Evolutionary conservation across 169 alveolate genomes (phyloP).

Genomic region (Plasmodium yoelii): DNA sequence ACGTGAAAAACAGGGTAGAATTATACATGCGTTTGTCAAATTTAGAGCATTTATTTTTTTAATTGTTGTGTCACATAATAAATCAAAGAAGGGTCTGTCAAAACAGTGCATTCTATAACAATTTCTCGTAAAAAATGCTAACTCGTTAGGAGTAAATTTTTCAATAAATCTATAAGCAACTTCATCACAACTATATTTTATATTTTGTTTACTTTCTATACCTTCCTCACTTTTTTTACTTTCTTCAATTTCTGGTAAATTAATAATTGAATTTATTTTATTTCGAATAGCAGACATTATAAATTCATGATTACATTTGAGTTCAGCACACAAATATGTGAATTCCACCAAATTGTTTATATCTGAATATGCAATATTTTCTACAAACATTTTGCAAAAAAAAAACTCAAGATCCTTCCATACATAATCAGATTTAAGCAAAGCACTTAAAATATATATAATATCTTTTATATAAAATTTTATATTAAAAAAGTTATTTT

Average conservation of each 20-base stretch:
- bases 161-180: slow-evolving; percentile 24
- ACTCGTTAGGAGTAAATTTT: slow-evolving; percentile 22
- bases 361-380: slow-evolving; percentile 42
- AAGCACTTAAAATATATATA: slow-evolving; percentile 46
- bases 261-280: slow-evolving; percentile 1
- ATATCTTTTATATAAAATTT: slow-evolving; percentile 56
- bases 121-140: slow-evolving; percentile 51
- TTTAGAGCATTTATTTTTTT: slow-evolving; percentile 9
- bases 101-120: slow-evolving; percentile 76
- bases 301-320: slow-evolving; percentile 22
- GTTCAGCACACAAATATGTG: slow-evolving; percentile 71
- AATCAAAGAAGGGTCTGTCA: slow-evolving; percentile 59
- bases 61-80: slow-evolving; percentile 28
- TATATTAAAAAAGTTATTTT: slow-evolving; percentile 23
- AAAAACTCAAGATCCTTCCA: slow-evolving; percentile 9
- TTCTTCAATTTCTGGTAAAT: background rate
- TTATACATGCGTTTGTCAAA: slow-evolving; percentile 26
- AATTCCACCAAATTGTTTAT: slow-evolving; percentile 52
- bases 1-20: slow-evolving; percentile 66
- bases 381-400: slow-evolving; percentile 52
- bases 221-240: background rate
- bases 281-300: slow-evolving; percentile 21
- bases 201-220: background rate
- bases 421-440: slow-evolving; percentile 20
- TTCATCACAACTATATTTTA: background rate